A percentile compares a stretch with the other conserved stretches of the same genome.
Conservation (phyloP, 2,329 filamentous ascomycete species). For the Penicillium sp. region DNA sequence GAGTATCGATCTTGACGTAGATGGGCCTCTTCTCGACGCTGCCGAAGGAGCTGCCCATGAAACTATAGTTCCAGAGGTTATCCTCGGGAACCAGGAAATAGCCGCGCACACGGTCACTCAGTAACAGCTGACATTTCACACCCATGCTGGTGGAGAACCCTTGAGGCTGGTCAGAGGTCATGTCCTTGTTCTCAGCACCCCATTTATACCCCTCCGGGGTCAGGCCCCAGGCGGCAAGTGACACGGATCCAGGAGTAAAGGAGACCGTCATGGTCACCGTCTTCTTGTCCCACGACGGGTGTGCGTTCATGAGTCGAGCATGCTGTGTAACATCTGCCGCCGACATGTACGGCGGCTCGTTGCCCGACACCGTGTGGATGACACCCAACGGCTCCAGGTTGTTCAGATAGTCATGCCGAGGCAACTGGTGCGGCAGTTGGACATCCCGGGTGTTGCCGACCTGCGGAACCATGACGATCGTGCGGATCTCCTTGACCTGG, state of each 20-base stretch:
- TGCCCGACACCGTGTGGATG: constrained; percentile 92
- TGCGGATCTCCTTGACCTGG: constrained; percentile 93
- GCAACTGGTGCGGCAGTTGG: constrained; percentile 81
- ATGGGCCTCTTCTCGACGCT: constrained; percentile 85
- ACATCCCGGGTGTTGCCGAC: constrained; percentile 90
- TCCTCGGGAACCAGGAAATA: constrained; percentile 95
- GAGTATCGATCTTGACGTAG: constrained; percentile 90
- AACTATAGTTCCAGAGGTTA: constrained; percentile 93
- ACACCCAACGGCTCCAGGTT: constrained; percentile 85
- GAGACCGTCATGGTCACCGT: constrained; percentile 92
- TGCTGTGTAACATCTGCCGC: constrained; percentile 92
- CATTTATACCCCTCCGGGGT: constrained; percentile 92
- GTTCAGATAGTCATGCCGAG: constrained; percentile 84
- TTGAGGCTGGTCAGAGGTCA: constrained; percentile 83
- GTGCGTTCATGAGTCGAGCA: constrained; percentile 77
- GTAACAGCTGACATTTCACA: constrained; percentile 86
- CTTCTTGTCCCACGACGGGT: constrained; percentile 77
- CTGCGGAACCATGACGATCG: constrained; percentile 96
- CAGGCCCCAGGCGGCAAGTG: constrained; percentile 85
- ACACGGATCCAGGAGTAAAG: constrained; percentile 95
- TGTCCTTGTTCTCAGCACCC: constrained; percentile 94
- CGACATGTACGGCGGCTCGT: constrained; percentile 94
- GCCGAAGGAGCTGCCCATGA: constrained; percentile 87
- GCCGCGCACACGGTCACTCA: constrained; percentile 88
- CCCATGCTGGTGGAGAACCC: constrained; percentile 91